Evolutionary conservation across 768 basidiomycete species (phyloP).

Genomic region (Myochromella boudieri): DNA sequence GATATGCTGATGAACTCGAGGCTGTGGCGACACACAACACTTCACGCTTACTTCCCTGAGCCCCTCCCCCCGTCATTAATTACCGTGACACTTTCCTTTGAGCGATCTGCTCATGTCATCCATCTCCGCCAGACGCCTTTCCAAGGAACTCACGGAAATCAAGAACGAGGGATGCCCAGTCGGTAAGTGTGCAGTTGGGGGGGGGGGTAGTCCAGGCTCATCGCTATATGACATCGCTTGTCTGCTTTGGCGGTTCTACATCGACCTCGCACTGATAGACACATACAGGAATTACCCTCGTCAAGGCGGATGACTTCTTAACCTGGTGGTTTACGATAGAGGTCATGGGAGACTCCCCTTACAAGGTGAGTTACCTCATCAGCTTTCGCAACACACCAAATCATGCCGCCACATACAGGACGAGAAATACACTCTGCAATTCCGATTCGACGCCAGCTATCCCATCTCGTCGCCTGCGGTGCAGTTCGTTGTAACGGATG

Average conservation of each 20-base stretch:
- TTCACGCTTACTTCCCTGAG: no score
- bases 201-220: no score
- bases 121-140: slow-evolving; percentile 62
- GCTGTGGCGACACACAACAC: slow-evolving; percentile 5
- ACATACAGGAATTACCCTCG: slow-evolving; percentile 65
- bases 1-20: not conserved
- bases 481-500: slow-evolving; percentile 73
- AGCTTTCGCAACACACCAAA: not conserved
- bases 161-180: slow-evolving; percentile 64
- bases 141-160: slow-evolving; percentile 73
- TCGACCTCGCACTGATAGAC: no score
- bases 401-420: slow-evolving; percentile 40
- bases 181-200: slow-evolving; percentile 47
- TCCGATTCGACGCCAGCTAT: slow-evolving; percentile 79
- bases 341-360: slow-evolving; percentile 82
- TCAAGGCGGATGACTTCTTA: slow-evolving; percentile 74
- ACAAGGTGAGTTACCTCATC: slow-evolving; percentile 46
- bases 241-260: no score
- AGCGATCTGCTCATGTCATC: slow-evolving; percentile 45
- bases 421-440: slow-evolving; percentile 76
- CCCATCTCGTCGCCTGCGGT: slow-evolving; percentile 89
- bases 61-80: no score
- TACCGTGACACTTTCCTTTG: not conserved
- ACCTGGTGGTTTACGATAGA: slow-evolving; percentile 80
- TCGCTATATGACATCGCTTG: no score